Percentiles rank a stretch among this genome's conserved stretches.
Evolutionary conservation across 2,329 filamentous ascomycete genomes (phyloP).

Genomic region (Aspergillus sojae): DNA sequence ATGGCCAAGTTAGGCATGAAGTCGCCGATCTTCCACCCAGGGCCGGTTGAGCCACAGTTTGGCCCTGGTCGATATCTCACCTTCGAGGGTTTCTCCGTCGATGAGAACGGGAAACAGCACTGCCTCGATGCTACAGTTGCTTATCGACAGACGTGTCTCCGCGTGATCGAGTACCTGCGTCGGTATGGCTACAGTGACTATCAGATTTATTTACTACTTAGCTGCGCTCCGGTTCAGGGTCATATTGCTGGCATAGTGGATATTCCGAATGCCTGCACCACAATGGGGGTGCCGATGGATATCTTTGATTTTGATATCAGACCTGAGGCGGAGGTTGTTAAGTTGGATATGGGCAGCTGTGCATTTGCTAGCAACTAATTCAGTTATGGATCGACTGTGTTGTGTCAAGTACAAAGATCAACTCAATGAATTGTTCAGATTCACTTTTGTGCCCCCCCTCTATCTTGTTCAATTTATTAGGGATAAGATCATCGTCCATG

Average conservation of each 20-base stretch:
- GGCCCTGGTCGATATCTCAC: slow-evolving; percentile 79
- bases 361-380: slow-evolving; percentile 58
- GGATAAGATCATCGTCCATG: neutral
- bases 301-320: slow-evolving; percentile 94
- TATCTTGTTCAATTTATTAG: neutral
- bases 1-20: slow-evolving; percentile 75
- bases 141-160: slow-evolving; percentile 78
- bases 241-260: slow-evolving; percentile 89
- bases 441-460: neutral
- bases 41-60: slow-evolving; percentile 86
- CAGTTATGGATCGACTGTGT: neutral
- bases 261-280: slow-evolving; percentile 89
- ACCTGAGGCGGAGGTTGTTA: slow-evolving; percentile 62
- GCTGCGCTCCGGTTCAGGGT: slow-evolving; percentile 83
- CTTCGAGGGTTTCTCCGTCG: slow-evolving; percentile 89
- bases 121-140: slow-evolving; percentile 85
- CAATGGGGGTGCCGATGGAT: slow-evolving; percentile 84
- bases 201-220: slow-evolving; percentile 83
- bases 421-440: neutral
- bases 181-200: slow-evolving; percentile 72
- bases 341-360: slow-evolving; percentile 71
- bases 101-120: slow-evolving; percentile 85
- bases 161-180: slow-evolving; percentile 77
- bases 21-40: slow-evolving; percentile 81
- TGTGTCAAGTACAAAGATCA: neutral